Conservation (phyloP, 2,329 filamentous ascomycete species). For the Ophiostoma populinum region DNA sequence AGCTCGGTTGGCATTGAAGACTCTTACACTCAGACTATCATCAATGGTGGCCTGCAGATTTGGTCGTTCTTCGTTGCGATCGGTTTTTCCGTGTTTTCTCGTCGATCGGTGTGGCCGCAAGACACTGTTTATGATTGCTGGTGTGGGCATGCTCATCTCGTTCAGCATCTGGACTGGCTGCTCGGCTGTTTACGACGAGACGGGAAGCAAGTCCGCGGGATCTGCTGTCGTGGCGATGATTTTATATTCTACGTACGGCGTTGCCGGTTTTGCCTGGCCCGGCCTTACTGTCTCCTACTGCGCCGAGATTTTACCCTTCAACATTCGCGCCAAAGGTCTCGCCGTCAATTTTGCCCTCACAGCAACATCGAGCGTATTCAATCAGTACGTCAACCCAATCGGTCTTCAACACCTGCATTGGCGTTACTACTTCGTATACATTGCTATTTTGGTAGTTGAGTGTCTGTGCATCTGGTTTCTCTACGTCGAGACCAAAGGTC, state of each 20-base stretch:
- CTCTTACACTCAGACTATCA: slow-evolving; percentile 12
- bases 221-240: slow-evolving; percentile 6
- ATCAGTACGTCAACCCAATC: slow-evolving; percentile 11
- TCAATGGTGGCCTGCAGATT: slow-evolving; percentile 10
- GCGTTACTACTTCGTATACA: slow-evolving; percentile 14
- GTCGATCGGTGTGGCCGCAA: slow-evolving; percentile 12
- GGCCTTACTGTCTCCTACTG: slow-evolving; percentile 6
- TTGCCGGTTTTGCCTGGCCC: slow-evolving; percentile 1
- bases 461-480: slow-evolving; percentile 15
- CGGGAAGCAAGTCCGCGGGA: not conserved
- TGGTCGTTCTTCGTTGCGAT: slow-evolving; percentile 21
- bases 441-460: slow-evolving; percentile 8
- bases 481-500: slow-evolving; percentile 10
- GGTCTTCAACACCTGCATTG: slow-evolving; percentile 11
- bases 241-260: slow-evolving; percentile 7
- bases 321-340: slow-evolving; percentile 10
- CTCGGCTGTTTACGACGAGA: slow-evolving; percentile 4
- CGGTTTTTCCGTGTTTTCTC: slow-evolving; percentile 15
- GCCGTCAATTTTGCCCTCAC: slow-evolving; percentile 6
- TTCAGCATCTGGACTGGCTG: slow-evolving; percentile 9
- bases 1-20: slow-evolving; percentile 17
- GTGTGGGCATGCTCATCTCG: slow-evolving; percentile 9
- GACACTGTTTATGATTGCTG: slow-evolving; percentile 12
- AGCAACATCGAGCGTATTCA: slow-evolving; percentile 9
- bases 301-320: slow-evolving; percentile 9